phyloP scores from a whole-genome alignment of 2,329 filamentous ascomycete species.

The Claviceps sp. region DNA sequence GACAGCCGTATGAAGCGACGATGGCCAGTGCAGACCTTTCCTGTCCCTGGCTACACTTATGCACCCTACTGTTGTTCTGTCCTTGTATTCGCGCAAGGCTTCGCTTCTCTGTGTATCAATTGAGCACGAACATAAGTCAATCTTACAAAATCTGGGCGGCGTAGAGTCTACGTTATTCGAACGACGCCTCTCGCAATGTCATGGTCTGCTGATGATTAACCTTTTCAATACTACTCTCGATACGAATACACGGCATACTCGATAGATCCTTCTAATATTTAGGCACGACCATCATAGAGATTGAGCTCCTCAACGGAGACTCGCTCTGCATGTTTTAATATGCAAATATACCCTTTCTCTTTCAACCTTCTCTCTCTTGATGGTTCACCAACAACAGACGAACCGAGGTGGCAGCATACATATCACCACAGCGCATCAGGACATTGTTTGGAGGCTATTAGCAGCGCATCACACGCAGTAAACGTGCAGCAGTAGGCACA shows the following conservation, averaged over 20 bases:
- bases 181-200: not conserved
- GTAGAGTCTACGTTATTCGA: not conserved
- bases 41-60: not conserved
- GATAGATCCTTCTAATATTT: slow-evolving; percentile 5
- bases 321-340: not conserved
- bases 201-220: slow-evolving; percentile 2
- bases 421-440: no score
- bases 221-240: not conserved
- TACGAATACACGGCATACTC: slow-evolving; percentile 4
- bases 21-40: not conserved
- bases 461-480: no score
- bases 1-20: not conserved
- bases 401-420: not conserved
- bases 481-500: no score
- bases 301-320: slow-evolving; percentile 3
- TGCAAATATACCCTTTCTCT: no score
- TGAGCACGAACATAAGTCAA: not conserved
- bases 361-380: not conserved
- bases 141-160: not conserved
- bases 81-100: not conserved
- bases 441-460: no score
- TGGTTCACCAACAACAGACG: not conserved
- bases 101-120: not conserved
- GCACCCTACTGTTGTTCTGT: not conserved
- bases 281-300: not conserved